Evolutionary conservation across 2,329 filamentous ascomycete genomes (phyloP), one percentile per base, ranked within the genome.

Genomic region (Magnaporthiopsis incrustans): DNA sequence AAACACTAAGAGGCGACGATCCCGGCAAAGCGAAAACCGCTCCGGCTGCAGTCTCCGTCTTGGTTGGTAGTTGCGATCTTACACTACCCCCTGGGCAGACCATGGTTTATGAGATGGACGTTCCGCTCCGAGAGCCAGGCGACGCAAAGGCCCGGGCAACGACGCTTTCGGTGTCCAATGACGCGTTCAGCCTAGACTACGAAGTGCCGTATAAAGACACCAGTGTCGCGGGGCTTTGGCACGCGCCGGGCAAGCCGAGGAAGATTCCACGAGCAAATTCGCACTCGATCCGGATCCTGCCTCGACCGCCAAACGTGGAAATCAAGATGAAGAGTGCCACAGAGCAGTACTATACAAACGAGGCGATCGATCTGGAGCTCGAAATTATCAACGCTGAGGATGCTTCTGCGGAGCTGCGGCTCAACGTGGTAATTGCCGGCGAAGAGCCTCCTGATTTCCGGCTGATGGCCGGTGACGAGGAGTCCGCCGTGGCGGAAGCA

Each of bases 281-380:
- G 11, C 79, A 84, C 44, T 77, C 78, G 2, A 84, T 96, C 64
- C 88, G 85, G 64, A 87, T 99, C 30, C 81, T 92, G 63, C 94
- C 95, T 1, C 90, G 96, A 68, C 95, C 94, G 33, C 95, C 95
- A 0, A 98, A 97, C 75, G 86, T 99, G 78, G 87, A 91, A 69
- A 85, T 99, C 59, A 82, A 79, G 32, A 77, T 91, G 12, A 79
- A 84, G 2, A 82, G 85, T 57, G 75, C 88, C 10, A 79, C 82
- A 64, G 82, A 85, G 15, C 88, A 92, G 64, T 96, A 94, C 74
- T 98, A 97, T 72, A 90, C 90, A 1, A 89, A 96, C 70, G 95
- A 99, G 76, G 74, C 79, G 0, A 84, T 97, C 33, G 78, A 79
- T 8, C 74, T 98, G 27, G 77, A 82, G 0, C 79, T 98, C 56